Evolutionary conservation across 2,329 filamentous ascomycete genomes (phyloP).

Genomic region (Talaromyces albobiverticillius): DNA sequence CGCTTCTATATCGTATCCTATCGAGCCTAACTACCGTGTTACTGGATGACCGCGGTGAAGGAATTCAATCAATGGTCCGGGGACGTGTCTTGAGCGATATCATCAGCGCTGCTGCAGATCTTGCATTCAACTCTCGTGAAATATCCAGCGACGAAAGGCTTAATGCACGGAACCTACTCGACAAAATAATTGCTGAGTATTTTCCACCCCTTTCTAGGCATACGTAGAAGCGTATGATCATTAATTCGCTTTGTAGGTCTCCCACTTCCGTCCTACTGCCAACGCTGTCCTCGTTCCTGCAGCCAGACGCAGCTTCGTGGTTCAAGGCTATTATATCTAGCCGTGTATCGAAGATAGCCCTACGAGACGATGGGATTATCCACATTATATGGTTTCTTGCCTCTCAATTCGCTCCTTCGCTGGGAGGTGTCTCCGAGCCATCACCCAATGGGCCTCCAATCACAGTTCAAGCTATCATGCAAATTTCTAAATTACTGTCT

Average conservation of each 20-base stretch:
- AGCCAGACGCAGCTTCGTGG: conserved; percentile 34
- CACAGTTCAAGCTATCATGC: conserved; percentile 45
- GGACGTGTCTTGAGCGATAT: conserved; percentile 41
- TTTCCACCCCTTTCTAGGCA: conserved; percentile 2
- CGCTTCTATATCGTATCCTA: conserved; percentile 31
- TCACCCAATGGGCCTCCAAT: conserved; percentile 36
- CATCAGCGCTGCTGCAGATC: conserved; percentile 36
- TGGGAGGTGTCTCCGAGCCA: conserved; percentile 32
- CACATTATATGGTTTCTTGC: conserved; percentile 43
- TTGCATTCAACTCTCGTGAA: conserved; percentile 35
- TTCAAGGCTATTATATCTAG: conserved; percentile 37
- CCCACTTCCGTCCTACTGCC: conserved; percentile 34
- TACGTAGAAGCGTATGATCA: conserved; percentile 16
- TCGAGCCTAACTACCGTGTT: conserved; percentile 27
- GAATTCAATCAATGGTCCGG: conserved; percentile 38
- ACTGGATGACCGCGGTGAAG: conserved; percentile 27
- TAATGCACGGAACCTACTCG: conserved; percentile 23
- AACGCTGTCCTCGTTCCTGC: conserved; percentile 37
- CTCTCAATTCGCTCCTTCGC: conserved; percentile 39
- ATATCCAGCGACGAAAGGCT: conserved; percentile 17
- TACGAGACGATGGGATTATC: conserved; percentile 39
- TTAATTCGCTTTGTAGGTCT: conserved; percentile 25
- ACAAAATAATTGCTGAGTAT: conserved; percentile 35
- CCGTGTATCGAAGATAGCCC: conserved; percentile 36
- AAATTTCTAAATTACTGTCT: conserved; percentile 40